A percentile compares a stretch with the other conserved stretches of the same genome.
phyloP scores from a whole-genome alignment of 2,329 filamentous ascomycete species.

The Triangularia verruculosa region DNA sequence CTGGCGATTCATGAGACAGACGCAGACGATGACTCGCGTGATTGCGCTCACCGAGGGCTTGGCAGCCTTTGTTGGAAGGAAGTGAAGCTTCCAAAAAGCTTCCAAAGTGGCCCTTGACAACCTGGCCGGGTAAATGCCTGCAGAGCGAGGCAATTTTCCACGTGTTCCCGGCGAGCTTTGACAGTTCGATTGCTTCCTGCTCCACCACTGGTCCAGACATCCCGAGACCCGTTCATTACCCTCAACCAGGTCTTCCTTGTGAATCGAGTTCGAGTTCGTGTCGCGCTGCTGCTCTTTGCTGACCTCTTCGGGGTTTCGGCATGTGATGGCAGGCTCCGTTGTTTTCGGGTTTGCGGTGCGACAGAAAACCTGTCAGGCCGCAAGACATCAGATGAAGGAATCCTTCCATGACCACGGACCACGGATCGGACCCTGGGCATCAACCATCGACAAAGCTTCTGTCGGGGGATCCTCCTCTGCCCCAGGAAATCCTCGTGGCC shows the following conservation, averaged over 20 bases:
- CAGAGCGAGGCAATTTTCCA: constrained; percentile 13
- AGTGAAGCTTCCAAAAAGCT: constrained; percentile 8
- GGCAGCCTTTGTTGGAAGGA: constrained; percentile 16
- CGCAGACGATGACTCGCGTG: constrained; percentile 1
- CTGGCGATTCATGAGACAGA: background rate
- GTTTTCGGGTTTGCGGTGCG: background rate
- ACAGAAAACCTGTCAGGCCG: background rate
- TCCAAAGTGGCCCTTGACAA: constrained; percentile 14
- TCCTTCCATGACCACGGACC: background rate
- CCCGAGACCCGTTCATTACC: background rate
- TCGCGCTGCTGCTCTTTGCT: background rate
- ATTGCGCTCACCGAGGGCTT: constrained; percentile 1
- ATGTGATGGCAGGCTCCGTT: background rate
- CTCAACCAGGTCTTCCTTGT: background rate
- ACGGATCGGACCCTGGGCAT: background rate
- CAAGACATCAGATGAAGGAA: background rate
- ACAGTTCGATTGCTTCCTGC: constrained; percentile 9
- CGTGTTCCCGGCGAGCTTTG: constrained; percentile 14
- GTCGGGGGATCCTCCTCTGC: background rate
- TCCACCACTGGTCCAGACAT: background rate
- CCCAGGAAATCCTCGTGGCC: background rate
- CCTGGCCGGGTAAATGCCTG: constrained; percentile 19
- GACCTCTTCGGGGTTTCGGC: background rate
- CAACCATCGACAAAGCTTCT: background rate
- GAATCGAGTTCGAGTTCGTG: background rate